Percentiles rank a stretch among this genome's conserved stretches.
Evolutionary conservation across 768 basidiomycete species (phyloP).

Genomic region (Termitomyces sp.): DNA sequence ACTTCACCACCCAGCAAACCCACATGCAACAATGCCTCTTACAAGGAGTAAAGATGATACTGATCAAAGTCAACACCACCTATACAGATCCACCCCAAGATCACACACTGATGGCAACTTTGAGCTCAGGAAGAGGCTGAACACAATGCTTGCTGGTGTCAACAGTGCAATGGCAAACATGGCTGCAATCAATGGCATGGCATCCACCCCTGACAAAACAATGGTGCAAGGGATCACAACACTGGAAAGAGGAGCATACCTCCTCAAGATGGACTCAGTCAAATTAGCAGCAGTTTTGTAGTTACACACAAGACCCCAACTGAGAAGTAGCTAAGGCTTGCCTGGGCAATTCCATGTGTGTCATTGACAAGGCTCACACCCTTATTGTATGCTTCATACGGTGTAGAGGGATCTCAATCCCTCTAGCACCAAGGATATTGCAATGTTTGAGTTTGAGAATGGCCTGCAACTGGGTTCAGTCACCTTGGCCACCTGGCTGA

Average conservation of each 20-base stretch:
- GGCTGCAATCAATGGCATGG: not conserved
- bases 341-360: too few relatives aligned
- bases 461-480: not conserved
- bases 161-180: not conserved
- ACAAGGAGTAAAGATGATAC: not conserved
- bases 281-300: not conserved
- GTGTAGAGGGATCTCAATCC: not conserved
- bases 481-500: not conserved
- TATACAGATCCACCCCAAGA: not conserved
- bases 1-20: not conserved
- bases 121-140: not conserved
- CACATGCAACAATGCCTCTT: conserved; percentile 2
- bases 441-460: not conserved
- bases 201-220: not conserved
- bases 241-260: not conserved
- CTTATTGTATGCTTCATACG: not conserved
- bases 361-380: not conserved
- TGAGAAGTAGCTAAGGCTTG: not conserved
- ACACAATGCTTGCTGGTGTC: too few relatives aligned
- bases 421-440: not conserved
- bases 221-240: not conserved
- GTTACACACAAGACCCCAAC: not conserved
- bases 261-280: not conserved
- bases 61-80: not conserved
- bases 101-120: not conserved